These are phyloP conservation scores for Pseudogymnoascus sp. DNA, from an alignment of 2,329 filamentous ascomycete genomes.

Conservation along the genomic window DNA sequence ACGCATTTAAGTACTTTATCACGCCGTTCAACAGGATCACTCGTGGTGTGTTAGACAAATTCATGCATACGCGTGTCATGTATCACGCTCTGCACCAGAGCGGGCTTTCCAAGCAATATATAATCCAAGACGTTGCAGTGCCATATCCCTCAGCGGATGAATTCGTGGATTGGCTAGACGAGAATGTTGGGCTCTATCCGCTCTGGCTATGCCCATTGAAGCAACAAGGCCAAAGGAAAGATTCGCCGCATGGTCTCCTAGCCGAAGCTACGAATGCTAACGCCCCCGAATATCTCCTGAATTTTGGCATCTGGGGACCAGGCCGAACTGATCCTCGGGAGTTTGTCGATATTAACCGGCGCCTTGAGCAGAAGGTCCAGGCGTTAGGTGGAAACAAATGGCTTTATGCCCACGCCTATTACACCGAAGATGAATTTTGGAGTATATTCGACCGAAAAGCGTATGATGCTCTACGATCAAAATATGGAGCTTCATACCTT, in stretches of 20 bases:
- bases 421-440: constrained; percentile 64
- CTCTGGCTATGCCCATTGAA: constrained; percentile 52
- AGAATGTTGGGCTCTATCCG: constrained; percentile 42
- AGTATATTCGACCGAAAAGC: constrained; percentile 48
- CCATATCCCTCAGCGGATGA: constrained; percentile 44
- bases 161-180: constrained; percentile 45
- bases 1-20: constrained; percentile 54
- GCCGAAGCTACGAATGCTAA: background rate
- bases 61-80: constrained; percentile 54
- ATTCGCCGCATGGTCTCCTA: constrained; percentile 7
- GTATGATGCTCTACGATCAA: constrained; percentile 56
- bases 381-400: constrained; percentile 73
- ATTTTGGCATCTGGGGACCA: constrained; percentile 72
- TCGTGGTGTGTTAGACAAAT: constrained; percentile 51
- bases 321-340: constrained; percentile 46
- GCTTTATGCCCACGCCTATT: constrained; percentile 81
- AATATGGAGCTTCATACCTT: constrained; percentile 56
- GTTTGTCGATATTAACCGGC: constrained; percentile 63
- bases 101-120: constrained; percentile 46
- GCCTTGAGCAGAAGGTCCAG: constrained; percentile 61
- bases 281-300: constrained; percentile 39
- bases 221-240: constrained; percentile 18
- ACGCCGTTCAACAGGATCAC: constrained; percentile 54
- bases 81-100: constrained; percentile 56
- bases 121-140: constrained; percentile 57